Evolutionary conservation across 768 basidiomycete species (phyloP), one percentile per base, ranked within the genome.

Genomic region (Rhizopogon roseolus): DNA sequence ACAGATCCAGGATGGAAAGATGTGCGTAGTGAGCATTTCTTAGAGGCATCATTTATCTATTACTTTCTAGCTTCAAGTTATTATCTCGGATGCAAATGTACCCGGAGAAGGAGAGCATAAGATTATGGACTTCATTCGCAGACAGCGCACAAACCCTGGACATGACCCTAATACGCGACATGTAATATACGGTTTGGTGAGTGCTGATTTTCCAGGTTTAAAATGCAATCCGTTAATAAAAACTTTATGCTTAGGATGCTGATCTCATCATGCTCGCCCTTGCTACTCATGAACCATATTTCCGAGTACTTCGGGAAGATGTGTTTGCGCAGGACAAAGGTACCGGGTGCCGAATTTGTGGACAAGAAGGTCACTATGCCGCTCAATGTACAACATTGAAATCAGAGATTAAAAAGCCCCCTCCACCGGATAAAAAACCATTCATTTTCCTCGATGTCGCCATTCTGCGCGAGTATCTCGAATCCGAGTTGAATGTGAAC

Each of bases 41-140:
- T 13, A 1, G 16, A 22, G 7, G 49, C 16, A 25, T 2, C 11
- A 27, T 39, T 25, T 42, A 28, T 17, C 8, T 5, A 34, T 13
- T 36, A 8, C 50, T 50, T 25, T 28, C 2, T 60, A 95, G 94
- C 79, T 99, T 39, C 85, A 98, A 78, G 89, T 99, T 49, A 85
- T 98, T 59, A 92, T 99, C 52, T 99, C 97, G 5, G 97, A 99
- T 61, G 92, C 97, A 2, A 85, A 89, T 52, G 97, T 98, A 11
- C 96, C 97, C 1, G 97, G 97, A 61, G 97, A 99, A 71, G 97
- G 97, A 66, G 97, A 99, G 68, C 97, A 99, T 71, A 99, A 99
- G 76, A 98, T 99, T 58, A 98, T 99, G 94, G 97, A 98, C 67
- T 98, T 82, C 68, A 96, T 99, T 59, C 79, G 97, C 52, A 80